phyloP scores from a whole-genome alignment of 768 basidiomycete species.

The Nevesoporus exiguus region DNA sequence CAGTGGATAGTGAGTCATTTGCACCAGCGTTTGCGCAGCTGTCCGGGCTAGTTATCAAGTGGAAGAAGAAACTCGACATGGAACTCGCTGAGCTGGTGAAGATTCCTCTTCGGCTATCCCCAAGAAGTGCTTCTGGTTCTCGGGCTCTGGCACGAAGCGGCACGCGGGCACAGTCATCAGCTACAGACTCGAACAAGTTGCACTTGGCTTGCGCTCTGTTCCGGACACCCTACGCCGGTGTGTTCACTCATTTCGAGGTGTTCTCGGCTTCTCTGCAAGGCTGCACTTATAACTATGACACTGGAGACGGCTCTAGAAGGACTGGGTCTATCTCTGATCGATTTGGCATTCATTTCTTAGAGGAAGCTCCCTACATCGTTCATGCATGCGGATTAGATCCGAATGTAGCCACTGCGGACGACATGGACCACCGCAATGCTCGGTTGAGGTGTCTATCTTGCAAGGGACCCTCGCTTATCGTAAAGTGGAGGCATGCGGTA shows the following conservation, averaged over 20 bases:
- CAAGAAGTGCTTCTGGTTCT: not conserved
- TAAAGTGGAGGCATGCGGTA: slow-evolving; percentile 10
- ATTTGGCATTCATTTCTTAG: not conserved
- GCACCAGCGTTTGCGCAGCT: slow-evolving; percentile 9
- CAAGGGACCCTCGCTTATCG: not conserved
- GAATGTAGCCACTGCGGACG: slow-evolving; percentile 1
- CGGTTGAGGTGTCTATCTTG: slow-evolving; percentile 5
- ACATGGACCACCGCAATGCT: slow-evolving; percentile 15
- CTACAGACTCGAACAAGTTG: not conserved
- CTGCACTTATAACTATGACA: no score
- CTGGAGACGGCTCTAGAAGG: not conserved
- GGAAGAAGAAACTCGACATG: slow-evolving; percentile 5
- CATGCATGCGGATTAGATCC: slow-evolving; percentile 10
- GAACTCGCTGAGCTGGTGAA: slow-evolving; percentile 5
- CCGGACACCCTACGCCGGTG: not conserved
- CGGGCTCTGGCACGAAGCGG: not conserved
- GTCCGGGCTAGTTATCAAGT: slow-evolving; percentile 1
- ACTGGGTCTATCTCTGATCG: not conserved
- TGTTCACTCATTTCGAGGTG: not conserved
- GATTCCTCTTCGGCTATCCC: not conserved
- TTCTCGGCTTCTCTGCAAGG: not conserved
- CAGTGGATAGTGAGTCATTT: not conserved
- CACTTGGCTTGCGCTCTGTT: slow-evolving; percentile 10
- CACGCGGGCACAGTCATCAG: not conserved
- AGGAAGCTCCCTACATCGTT: slow-evolving; percentile 7